These are phyloP conservation scores for Boletus chippewaensis DNA, from an alignment of 1,284 basidiomycete species.

Conservation along the genomic window DNA sequence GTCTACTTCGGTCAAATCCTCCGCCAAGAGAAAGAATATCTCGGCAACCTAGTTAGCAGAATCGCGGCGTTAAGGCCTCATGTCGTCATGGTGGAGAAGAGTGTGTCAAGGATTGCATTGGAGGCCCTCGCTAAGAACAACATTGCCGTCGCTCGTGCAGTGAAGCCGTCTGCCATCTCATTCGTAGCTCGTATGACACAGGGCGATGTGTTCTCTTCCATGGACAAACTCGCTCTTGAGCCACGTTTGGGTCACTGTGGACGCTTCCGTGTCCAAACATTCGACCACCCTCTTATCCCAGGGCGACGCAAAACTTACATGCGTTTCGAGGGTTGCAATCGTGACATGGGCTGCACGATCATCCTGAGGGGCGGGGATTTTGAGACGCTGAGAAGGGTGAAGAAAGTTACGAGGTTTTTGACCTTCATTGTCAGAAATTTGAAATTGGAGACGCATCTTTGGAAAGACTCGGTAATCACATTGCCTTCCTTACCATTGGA, in stretches of 20 bases:
- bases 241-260: conserved; percentile 87
- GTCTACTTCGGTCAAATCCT: conserved; percentile 91
- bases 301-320: conserved; percentile 92
- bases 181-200: conserved; percentile 92
- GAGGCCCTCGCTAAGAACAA: conserved; percentile 85
- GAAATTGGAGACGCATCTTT: conserved; percentile 90
- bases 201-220: conserved; percentile 90
- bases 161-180: conserved; percentile 84
- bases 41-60: conserved; percentile 82
- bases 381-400: conserved; percentile 75
- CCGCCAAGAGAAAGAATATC: conserved; percentile 92
- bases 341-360: conserved; percentile 91
- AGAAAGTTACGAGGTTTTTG: conserved; percentile 89
- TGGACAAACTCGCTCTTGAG: conserved; percentile 89
- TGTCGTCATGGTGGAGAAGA: conserved; percentile 87
- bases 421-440: conserved; percentile 88
- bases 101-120: conserved; percentile 87
- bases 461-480: conserved; percentile 88
- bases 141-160: conserved; percentile 86
- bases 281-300: conserved; percentile 87
- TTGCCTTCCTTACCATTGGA: conserved; percentile 61
- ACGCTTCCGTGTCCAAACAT: conserved; percentile 88
- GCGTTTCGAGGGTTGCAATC: conserved; percentile 93
- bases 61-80: conserved; percentile 90
- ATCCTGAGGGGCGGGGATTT: conserved; percentile 86